phyloP scores from a whole-genome alignment of 1,139 yeast genomes.

The Taphrina confusa region DNA sequence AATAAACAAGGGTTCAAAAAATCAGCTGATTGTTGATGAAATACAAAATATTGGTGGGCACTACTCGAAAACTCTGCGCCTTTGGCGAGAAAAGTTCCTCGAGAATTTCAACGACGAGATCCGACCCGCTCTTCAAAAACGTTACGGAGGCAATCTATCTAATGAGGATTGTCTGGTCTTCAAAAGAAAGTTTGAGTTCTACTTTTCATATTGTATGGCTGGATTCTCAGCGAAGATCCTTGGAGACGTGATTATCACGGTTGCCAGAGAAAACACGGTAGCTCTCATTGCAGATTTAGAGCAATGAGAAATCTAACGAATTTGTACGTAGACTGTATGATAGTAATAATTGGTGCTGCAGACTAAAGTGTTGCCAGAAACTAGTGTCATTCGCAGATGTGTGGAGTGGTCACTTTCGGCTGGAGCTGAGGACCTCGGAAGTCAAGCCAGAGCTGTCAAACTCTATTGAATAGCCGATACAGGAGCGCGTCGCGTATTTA shows the following conservation, averaged over 20 bases:
- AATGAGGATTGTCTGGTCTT: conserved; percentile 25
- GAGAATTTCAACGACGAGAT: conserved; percentile 30
- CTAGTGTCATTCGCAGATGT: too few relatives aligned
- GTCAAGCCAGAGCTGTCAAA: conserved; percentile 5
- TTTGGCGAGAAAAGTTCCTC: conserved; percentile 25
- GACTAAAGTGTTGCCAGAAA: too few relatives aligned
- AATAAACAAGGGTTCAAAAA: conserved; percentile 28
- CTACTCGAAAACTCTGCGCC: conserved; percentile 26
- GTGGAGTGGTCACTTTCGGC: too few relatives aligned
- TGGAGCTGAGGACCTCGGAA: too few relatives aligned
- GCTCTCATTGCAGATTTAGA: conserved; percentile 20
- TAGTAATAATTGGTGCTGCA: too few relatives aligned
- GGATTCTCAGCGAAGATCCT: conserved; percentile 25
- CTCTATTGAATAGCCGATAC: conserved; percentile 1
- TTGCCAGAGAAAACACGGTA: conserved; percentile 28
- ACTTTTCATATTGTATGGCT: conserved; percentile 33
- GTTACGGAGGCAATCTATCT: conserved; percentile 19
- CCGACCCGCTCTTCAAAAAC: conserved; percentile 18
- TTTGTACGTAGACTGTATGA: too few relatives aligned
- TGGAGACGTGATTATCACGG: conserved; percentile 29
- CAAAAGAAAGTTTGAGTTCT: conserved; percentile 25
- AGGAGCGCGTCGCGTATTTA: not conserved
- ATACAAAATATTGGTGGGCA: conserved; percentile 34
- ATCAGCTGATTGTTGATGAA: conserved; percentile 27
- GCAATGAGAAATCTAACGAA: too few relatives aligned